Evolutionary conservation across 176 grass and related monocot genomes (phyloP), one percentile per base, ranked within the genome.

Genomic region (Cocos nucifera): DNA sequence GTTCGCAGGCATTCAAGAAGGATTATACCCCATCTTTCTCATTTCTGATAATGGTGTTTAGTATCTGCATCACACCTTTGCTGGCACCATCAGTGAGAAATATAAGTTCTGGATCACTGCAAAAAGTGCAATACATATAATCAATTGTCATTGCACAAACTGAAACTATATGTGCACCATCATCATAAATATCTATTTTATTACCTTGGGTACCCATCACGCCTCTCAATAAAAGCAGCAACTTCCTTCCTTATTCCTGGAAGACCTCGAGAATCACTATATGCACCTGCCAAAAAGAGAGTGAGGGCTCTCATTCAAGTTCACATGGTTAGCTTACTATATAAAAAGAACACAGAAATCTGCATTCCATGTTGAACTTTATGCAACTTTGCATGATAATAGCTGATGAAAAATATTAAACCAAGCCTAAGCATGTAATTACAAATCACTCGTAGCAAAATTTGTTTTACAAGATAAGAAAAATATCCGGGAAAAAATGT

Each of bases 181-280:
- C 35, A 44, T 44, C 35, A 44, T 44, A 44, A 44, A 14, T 3
- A 44, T 14, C 10, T 44, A 49, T 54, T 54, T 22, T 71, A 73
- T 83, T 66, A 98, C 94, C 78, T 89, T 6, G 88, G 88, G 67
- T 98, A 98, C 7, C 94, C 94, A 66, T 98, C 88, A 86, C 94
- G 94, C 74, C 77, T 93, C 69, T 77, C 51, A 35, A 98, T 98
- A 65, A 98, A 98, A 48, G 93, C 74, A 2, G 94, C 94, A 69
- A 98, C 81, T 74, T 98, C 94, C 71, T 98, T 74, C 80, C 94
- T 92, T 24, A 98, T 61, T 77, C 94, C 94, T 53, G 88, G 88
- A 50, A 98, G 75, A 54, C 94, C 94, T 56, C 94, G 82, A 19
- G 94, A 98, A 72, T 98, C 94, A 93, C 94, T 98, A 56, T 98